A percentile compares a stretch with the other conserved stretches of the same genome.
These are phyloP conservation scores for Astraeus odoratus DNA, from an alignment of 768 basidiomycete species.

Conservation along the genomic window DNA sequence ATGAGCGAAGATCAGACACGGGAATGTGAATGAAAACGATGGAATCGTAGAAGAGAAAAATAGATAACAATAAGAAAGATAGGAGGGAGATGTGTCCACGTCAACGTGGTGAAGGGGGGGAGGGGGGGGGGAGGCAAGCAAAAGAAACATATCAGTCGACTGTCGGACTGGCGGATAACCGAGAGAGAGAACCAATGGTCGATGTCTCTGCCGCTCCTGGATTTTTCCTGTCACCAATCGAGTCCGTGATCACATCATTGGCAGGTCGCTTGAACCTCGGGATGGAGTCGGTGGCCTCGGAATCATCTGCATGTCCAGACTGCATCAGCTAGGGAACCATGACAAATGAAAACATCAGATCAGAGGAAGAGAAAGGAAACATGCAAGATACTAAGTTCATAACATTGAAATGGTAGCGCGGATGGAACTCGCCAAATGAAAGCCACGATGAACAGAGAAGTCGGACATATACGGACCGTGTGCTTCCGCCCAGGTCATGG, in stretches of 20 bases:
- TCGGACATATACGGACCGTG: slow-evolving; percentile 20
- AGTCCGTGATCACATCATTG: slow-evolving; percentile 12
- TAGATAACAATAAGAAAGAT: slow-evolving; percentile 8
- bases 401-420: too few relatives aligned
- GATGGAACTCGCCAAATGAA: background rate
- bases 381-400: background rate
- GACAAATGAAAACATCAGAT: slow-evolving; percentile 10
- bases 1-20: slow-evolving; percentile 14
- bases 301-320: slow-evolving; percentile 15
- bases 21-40: slow-evolving; percentile 6
- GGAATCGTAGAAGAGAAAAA: slow-evolving; percentile 3
- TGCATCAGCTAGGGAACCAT: slow-evolving; percentile 12
- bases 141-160: slow-evolving; percentile 34
- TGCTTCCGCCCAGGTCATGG: slow-evolving; percentile 1
- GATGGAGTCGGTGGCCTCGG: slow-evolving; percentile 8
- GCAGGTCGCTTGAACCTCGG: slow-evolving; percentile 4
- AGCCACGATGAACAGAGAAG: background rate
- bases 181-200: slow-evolving; percentile 33
- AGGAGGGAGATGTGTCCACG: slow-evolving; percentile 8
- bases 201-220: slow-evolving; percentile 22
- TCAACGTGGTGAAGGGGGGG: slow-evolving; percentile 9
- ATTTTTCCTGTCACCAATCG: slow-evolving; percentile 13
- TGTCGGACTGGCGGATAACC: slow-evolving; percentile 33
- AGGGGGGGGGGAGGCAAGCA: slow-evolving; percentile 19
- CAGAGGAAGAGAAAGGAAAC: slow-evolving; percentile 6